Percentiles rank a stretch among this genome's conserved stretches.
These are phyloP conservation scores for Colletotrichum sp. DNA, from an alignment of 2,329 filamentous ascomycete species.

Conservation along the genomic window DNA sequence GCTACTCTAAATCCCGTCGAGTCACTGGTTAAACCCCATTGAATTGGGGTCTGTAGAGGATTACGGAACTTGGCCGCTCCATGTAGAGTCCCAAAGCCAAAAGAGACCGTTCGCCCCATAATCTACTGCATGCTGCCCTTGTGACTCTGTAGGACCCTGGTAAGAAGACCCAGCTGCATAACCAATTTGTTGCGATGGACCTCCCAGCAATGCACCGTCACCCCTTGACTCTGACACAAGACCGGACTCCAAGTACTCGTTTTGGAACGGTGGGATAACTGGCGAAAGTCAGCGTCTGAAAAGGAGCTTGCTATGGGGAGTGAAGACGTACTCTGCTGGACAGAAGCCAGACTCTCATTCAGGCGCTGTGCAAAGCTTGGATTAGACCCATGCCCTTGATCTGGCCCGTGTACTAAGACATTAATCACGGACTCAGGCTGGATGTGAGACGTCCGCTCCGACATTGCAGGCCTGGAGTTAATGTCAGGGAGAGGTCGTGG, in stretches of 20 bases:
- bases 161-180: background rate
- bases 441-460: background rate
- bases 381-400: background rate
- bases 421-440: background rate
- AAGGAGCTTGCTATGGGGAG: rapidly evolving
- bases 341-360: background rate
- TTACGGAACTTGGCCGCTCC: background rate
- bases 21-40: background rate
- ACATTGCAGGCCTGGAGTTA: background rate
- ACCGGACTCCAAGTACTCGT: background rate
- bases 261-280: background rate
- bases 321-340: background rate
- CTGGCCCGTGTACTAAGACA: background rate
- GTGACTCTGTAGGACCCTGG: background rate
- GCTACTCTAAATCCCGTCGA: background rate
- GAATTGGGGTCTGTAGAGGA: background rate
- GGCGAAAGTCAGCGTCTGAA: background rate
- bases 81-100: background rate
- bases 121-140: background rate
- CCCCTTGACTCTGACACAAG: background rate
- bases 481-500: background rate
- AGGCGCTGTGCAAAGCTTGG: background rate
- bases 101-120: background rate
- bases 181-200: background rate
- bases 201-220: background rate